Conservation (phyloP, 768 basidiomycete genomes). For the Mycena floridula region DNA sequence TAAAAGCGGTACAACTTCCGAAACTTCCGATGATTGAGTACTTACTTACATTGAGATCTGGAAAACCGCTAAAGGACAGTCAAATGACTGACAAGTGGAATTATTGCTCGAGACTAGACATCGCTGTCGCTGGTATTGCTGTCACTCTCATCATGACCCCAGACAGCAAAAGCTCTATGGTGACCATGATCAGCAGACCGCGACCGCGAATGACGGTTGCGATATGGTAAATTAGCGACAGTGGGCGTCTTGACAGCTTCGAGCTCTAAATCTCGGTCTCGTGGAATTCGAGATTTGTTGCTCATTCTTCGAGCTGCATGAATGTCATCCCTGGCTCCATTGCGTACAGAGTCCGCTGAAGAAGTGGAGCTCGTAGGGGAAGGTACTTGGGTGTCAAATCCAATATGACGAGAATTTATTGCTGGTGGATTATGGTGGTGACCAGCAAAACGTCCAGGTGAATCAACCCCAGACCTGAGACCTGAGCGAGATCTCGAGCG, state of each 20-base stretch:
- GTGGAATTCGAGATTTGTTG: slow-evolving; percentile 53
- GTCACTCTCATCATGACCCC: slow-evolving; percentile 87
- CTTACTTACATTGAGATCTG: too few species aligned
- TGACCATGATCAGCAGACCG: slow-evolving; percentile 33
- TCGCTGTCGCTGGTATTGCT: slow-evolving; percentile 77
- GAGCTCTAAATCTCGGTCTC: slow-evolving; percentile 48
- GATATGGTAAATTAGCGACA: slow-evolving; percentile 28
- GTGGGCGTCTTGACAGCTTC: slow-evolving; percentile 62
- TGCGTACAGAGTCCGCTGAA: slow-evolving; percentile 33
- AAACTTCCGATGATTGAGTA: too few species aligned
- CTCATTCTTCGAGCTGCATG: slow-evolving; percentile 30
- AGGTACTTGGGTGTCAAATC: slow-evolving; percentile 27
- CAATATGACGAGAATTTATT: slow-evolving; percentile 45
- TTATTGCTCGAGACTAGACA: slow-evolving; percentile 15
- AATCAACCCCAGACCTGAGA: slow-evolving; percentile 53
- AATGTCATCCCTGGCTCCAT: slow-evolving; percentile 49
- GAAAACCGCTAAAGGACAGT: too few species aligned
- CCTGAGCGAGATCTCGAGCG: slow-evolving; percentile 40
- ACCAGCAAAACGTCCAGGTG: slow-evolving; percentile 53
- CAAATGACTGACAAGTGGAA: too few species aligned
- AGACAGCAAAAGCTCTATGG: slow-evolving; percentile 71
- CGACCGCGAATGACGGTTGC: slow-evolving; percentile 27
- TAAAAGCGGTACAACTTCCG: too few species aligned
- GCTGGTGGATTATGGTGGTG: slow-evolving; percentile 43
- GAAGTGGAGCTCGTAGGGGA: slow-evolving; percentile 34